Evolutionary conservation across 1,139 yeast genomes (phyloP).

Genomic region (Candida gigantensis): DNA sequence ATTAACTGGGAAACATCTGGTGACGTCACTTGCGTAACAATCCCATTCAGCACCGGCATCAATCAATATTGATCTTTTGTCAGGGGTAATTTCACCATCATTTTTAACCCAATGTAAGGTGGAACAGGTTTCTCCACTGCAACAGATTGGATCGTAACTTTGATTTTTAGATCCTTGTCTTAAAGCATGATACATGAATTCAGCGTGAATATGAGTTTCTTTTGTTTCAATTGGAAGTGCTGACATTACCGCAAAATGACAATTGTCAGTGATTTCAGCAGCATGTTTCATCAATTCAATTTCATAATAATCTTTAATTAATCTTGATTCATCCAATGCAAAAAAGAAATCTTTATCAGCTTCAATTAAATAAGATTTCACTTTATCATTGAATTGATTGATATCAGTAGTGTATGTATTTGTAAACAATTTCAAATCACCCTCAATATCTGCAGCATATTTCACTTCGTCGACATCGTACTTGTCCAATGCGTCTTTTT

Average conservation of each 20-base stretch:
- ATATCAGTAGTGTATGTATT: slow-evolving; percentile 44
- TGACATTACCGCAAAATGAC: slow-evolving; percentile 90
- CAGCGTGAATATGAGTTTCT: slow-evolving; percentile 94
- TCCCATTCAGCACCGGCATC: slow-evolving; percentile 99
- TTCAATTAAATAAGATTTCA: slow-evolving; percentile 34
- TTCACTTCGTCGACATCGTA: slow-evolving; percentile 84
- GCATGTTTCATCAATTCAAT: slow-evolving; percentile 76
- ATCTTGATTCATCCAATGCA: slow-evolving; percentile 84
- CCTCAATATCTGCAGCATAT: slow-evolving; percentile 47
- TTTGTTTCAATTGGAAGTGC: slow-evolving; percentile 84
- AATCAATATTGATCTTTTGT: slow-evolving; percentile 65
- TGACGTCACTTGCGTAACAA: slow-evolving; percentile 89
- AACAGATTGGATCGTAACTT: slow-evolving; percentile 94
- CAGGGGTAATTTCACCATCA: slow-evolving; percentile 60
- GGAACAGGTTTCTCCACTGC: slow-evolving; percentile 90
- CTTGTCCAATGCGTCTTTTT: slow-evolving; percentile 61
- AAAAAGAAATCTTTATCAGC: slow-evolving; percentile 55
- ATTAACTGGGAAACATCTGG: slow-evolving; percentile 88
- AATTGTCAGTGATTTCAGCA: slow-evolving; percentile 78
- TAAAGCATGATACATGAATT: slow-evolving; percentile 87
- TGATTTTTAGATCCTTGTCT: slow-evolving; percentile 90
- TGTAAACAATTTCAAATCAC: slow-evolving; percentile 9
- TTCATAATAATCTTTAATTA: slow-evolving; percentile 83
- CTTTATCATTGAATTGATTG: slow-evolving; percentile 37
- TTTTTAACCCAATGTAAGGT: slow-evolving; percentile 89